phyloP scores from a whole-genome alignment of 768 basidiomycete genomes.

The Agrocybe praecox region DNA sequence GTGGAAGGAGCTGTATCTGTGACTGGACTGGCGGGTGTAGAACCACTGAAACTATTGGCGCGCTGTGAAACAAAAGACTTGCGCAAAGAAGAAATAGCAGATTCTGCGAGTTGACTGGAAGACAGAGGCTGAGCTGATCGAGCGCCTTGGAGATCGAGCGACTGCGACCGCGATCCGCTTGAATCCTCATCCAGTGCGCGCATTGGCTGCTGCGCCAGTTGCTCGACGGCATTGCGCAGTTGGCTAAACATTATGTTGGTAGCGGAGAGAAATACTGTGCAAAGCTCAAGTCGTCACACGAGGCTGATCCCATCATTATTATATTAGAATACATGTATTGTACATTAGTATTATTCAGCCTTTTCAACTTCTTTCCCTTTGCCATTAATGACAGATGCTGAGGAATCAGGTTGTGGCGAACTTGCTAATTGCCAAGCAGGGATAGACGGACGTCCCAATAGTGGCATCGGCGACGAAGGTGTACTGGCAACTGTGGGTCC shows the following conservation, averaged over 20 bases:
- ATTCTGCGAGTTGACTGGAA: constrained; percentile 61
- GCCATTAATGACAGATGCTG: constrained; percentile 32
- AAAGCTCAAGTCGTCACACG: no score
- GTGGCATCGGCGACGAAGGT: constrained; percentile 52
- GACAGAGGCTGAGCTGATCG: constrained; percentile 38
- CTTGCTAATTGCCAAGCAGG: constrained; percentile 89
- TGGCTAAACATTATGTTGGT: constrained; percentile 86
- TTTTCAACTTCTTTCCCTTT: constrained; percentile 57
- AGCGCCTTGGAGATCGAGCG: constrained; percentile 26
- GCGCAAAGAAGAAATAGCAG: constrained; percentile 59
- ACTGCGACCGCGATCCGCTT: constrained; percentile 33
- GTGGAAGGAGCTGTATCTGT: constrained; percentile 10
- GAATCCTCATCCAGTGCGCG: constrained; percentile 31
- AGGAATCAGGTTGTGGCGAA: constrained; percentile 21
- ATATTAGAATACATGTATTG: neutral
- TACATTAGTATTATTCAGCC: neutral
- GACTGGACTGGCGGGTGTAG: constrained; percentile 23
- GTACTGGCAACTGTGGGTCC: constrained; percentile 53
- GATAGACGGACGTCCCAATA: constrained; percentile 69
- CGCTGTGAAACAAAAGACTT: constrained; percentile 58
- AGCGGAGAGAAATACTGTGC: no score
- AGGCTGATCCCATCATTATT: neutral
- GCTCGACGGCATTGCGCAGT: constrained; percentile 74
- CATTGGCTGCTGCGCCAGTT: constrained; percentile 54
- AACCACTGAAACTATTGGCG: constrained; percentile 38